phyloP scores from a whole-genome alignment of 2,329 filamentous ascomycete species.

The Botrytis galanthina region DNA sequence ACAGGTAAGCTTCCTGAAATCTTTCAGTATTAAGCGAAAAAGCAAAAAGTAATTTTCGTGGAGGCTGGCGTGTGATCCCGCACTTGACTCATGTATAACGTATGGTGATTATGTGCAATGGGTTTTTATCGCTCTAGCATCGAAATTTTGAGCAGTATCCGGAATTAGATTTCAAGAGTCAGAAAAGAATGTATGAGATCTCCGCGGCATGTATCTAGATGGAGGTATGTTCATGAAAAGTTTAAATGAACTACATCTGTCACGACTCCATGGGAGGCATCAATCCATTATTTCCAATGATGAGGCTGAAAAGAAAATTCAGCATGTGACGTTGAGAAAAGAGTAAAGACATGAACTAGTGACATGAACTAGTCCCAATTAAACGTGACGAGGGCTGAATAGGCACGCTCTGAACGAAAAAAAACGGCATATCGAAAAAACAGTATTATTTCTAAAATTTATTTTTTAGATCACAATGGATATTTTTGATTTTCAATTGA shows the following conservation, averaged over 20 bases:
- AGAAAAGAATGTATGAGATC: neutral
- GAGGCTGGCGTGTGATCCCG: too few relatives aligned
- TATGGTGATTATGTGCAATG: neutral
- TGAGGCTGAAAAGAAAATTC: neutral
- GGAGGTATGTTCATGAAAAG: neutral
- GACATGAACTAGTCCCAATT: neutral
- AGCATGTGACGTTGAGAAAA: neutral
- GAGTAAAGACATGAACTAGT: neutral
- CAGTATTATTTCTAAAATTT: too few relatives aligned
- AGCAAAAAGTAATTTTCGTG: neutral
- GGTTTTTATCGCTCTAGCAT: neutral
- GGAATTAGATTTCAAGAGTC: neutral
- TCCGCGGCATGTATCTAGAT: neutral
- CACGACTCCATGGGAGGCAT: neutral
- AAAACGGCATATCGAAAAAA: too few relatives aligned
- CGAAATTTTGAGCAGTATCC: neutral
- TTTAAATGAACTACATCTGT: neutral
- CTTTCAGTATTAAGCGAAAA: neutral
- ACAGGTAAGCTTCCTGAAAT: neutral
- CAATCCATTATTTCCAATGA: neutral
- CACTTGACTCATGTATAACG: neutral
- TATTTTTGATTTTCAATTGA: too few relatives aligned
- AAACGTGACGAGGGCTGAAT: neutral
- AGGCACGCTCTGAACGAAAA: too few relatives aligned
- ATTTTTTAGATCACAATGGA: too few relatives aligned